These are phyloP conservation scores for Sporisorium sorghi DNA, from an alignment of 1,284 basidiomycete species.

Conservation along the genomic window DNA sequence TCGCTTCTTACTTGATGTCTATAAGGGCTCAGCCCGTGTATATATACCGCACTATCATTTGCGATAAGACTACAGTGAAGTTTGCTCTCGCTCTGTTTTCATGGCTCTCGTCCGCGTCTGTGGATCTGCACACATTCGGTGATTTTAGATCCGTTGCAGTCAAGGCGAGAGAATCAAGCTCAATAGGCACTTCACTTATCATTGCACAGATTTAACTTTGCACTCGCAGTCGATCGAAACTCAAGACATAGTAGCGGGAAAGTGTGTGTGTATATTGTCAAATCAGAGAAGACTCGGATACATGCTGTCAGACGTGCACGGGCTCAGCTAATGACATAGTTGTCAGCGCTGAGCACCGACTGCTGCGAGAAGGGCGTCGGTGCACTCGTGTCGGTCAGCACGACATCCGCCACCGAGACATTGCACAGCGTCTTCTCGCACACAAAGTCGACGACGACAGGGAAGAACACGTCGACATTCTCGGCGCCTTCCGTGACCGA, in stretches of 20 bases:
- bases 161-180: too few relatives aligned
- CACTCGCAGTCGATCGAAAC: background rate
- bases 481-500: constrained; percentile 78
- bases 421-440: constrained; percentile 77
- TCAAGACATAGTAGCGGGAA: background rate
- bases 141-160: too few relatives aligned
- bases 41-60: constrained; percentile 10
- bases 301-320: too few relatives aligned
- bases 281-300: background rate
- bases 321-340: constrained; percentile 55
- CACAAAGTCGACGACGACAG: constrained; percentile 85
- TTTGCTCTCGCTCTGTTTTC: too few relatives aligned
- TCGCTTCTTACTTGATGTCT: background rate
- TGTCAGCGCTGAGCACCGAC: constrained; percentile 70
- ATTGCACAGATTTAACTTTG: too few relatives aligned
- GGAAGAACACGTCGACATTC: constrained; percentile 89
- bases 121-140: too few relatives aligned
- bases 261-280: constrained; percentile 9
- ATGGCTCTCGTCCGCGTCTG: too few relatives aligned
- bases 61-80: too few relatives aligned
- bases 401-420: constrained; percentile 72
- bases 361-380: constrained; percentile 82
- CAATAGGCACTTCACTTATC: background rate
- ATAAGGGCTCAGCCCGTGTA: background rate
- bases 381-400: constrained; percentile 75